These are phyloP conservation scores for Aspergillus arachidicola DNA, from an alignment of 2,329 filamentous ascomycete genomes.

Conservation along the genomic window DNA sequence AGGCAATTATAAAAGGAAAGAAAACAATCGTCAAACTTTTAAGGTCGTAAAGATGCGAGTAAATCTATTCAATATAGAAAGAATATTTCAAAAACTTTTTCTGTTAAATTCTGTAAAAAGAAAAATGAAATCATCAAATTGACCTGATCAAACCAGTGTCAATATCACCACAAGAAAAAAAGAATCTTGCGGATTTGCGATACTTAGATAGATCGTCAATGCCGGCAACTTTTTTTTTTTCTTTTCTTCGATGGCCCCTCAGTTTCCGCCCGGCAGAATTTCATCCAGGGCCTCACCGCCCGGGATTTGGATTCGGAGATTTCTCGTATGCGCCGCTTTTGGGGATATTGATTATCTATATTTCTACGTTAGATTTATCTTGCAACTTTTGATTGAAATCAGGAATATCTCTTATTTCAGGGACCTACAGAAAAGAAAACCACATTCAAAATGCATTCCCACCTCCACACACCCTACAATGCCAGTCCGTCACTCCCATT, in stretches of 20 bases:
- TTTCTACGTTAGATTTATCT: not conserved
- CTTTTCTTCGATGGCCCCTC: conserved; percentile 15
- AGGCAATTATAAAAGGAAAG: not conserved
- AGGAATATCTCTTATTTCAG: not conserved
- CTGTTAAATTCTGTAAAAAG: not conserved
- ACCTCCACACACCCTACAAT: conserved; percentile 91
- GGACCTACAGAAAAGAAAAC: not conserved
- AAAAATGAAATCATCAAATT: not conserved
- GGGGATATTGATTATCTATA: not conserved
- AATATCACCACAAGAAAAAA: not conserved
- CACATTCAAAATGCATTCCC: conserved; percentile 80
- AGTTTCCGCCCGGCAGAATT: conserved; percentile 38
- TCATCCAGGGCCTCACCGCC: conserved; percentile 27
- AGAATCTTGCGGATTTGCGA: not conserved
- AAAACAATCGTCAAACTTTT: conserved; percentile 8
- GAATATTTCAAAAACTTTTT: not conserved
- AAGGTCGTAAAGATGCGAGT: not conserved
- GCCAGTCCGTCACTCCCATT: conserved; percentile 61
- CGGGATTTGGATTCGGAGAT: conserved; percentile 20
- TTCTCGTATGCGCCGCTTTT: not conserved
- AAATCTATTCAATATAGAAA: conserved; percentile 2
- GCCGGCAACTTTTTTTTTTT: not conserved
- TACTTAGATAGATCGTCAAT: not conserved
- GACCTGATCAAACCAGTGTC: not conserved
- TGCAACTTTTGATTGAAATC: not conserved